phyloP scores from a whole-genome alignment of 228 moss, liverwort and hornwort genomes.

The Sphagnum fallax region DNA sequence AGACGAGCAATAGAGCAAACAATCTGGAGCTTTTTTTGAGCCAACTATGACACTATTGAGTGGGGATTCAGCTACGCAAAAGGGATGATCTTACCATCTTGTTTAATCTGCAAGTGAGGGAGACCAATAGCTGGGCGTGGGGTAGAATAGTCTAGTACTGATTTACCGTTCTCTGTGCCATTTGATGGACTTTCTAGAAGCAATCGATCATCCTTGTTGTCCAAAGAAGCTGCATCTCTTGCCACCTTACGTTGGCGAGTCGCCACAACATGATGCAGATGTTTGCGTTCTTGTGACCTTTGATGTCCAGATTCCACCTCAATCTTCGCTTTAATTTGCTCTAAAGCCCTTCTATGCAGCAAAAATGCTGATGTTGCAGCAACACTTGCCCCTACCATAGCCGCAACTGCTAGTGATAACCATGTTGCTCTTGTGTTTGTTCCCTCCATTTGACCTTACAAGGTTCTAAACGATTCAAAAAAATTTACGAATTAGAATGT shows the following conservation, averaged over 20 bases:
- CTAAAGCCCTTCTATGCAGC: slow-evolving; percentile 59
- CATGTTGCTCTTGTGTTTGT: slow-evolving; percentile 36
- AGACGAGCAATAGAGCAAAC: too few relatives aligned
- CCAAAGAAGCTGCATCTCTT: too few relatives aligned
- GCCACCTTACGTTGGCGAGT: too few relatives aligned
- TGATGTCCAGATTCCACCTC: slow-evolving; percentile 31
- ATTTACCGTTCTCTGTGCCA: slow-evolving; percentile 46
- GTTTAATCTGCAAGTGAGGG: slow-evolving; percentile 71
- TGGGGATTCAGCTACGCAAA: too few relatives aligned
- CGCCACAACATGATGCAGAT: too few relatives aligned
- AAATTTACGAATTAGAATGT: too few relatives aligned
- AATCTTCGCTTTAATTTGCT: slow-evolving; percentile 47
- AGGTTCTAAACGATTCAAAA: too few relatives aligned
- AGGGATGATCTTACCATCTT: slow-evolving; percentile 37
- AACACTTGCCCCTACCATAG: slow-evolving; percentile 70
- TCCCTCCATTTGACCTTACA: slow-evolving; percentile 18
- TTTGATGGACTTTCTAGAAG: slow-evolving; percentile 24
- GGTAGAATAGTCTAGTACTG: slow-evolving; percentile 27
- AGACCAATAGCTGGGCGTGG: slow-evolving; percentile 52
- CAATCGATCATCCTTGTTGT: too few relatives aligned
- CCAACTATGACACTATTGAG: too few relatives aligned
- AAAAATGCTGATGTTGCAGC: slow-evolving; percentile 69
- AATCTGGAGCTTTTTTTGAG: too few relatives aligned
- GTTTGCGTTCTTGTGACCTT: slow-evolving; percentile 12
- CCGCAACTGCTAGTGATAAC: slow-evolving; percentile 73